A percentile compares a stretch with the other conserved stretches of the same genome.
These are phyloP conservation scores for Sugiyamaella pinicola DNA, from an alignment of 1,139 yeast genomes.

Conservation along the genomic window DNA sequence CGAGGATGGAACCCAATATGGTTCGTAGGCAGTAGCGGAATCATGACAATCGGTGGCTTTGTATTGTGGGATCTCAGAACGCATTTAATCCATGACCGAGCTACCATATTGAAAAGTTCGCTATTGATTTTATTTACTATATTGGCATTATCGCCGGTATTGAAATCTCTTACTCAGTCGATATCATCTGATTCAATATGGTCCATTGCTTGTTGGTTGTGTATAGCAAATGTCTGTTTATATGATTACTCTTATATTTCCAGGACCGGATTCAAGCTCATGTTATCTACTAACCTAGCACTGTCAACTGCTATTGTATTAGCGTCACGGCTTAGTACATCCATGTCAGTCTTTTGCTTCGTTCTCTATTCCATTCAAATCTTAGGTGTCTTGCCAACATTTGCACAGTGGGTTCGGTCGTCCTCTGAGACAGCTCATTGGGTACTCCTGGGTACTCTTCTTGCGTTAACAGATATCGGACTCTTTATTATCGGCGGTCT, in stretches of 20 bases:
- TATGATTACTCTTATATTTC: conserved; percentile 58
- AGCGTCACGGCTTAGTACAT: conserved; percentile 77
- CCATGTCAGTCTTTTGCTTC: conserved; percentile 80
- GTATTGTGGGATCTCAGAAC: conserved; percentile 40
- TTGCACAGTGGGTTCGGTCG: conserved; percentile 57
- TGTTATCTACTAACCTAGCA: conserved; percentile 79
- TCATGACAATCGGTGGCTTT: conserved; percentile 45
- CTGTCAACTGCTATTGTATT: conserved; percentile 85
- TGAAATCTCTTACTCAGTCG: conserved; percentile 83
- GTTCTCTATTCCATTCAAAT: conserved; percentile 70
- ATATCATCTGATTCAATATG: conserved; percentile 95
- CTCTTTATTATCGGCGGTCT: conserved; percentile 47
- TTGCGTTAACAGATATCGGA: conserved; percentile 38
- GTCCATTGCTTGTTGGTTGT: conserved; percentile 83
- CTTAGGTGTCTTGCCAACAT: conserved; percentile 71
- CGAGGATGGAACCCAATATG: conserved; percentile 40
- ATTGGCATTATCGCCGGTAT: conserved; percentile 81
- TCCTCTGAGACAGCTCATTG: conserved; percentile 30
- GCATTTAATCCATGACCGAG: conserved; percentile 19
- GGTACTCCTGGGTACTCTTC: conserved; percentile 33
- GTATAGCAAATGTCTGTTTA: conserved; percentile 63
- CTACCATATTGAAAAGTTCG: conserved; percentile 59
- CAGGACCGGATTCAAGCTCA: conserved; percentile 49
- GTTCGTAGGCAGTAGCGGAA: conserved; percentile 39
- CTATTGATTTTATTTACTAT: conserved; percentile 67